Evolutionary conservation across 768 basidiomycete species (phyloP), one percentile per base, ranked within the genome.

Genomic region (Clavulina sp.): DNA sequence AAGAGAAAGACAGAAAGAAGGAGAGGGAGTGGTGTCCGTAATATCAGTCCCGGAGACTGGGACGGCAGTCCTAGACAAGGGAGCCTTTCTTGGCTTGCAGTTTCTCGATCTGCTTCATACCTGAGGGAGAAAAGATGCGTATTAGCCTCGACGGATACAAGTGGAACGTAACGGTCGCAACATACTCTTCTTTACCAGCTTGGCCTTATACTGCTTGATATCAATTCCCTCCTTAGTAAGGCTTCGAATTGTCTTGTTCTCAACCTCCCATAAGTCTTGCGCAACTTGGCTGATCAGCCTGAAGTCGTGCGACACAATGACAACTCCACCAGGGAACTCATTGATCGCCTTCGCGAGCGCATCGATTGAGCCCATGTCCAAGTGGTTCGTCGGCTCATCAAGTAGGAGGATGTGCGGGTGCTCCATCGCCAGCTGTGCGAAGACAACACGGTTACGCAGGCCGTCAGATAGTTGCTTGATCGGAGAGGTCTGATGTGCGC

Each of bases 271-370:
- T 5, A 99, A 79, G 65, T 97, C 93, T 63, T 97, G 86, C 34
- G 93, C 95, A 33, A 99, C 93, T 69, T 97, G 92, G 48, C 83
- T 84, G 66, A 97, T 96, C 57, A 97, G 78, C 60, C 85, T 85
- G 84, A 99, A 99, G 68, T 99, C 93, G 71, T 97, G 95, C 46
- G 92, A 96, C 57, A 99, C 95, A 64, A 99, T 97, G 59, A 97
- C 95, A 36, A 99, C 95, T 60, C 95, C 93, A 54, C 95, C 95
- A 62, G 86, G 83, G 64, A 87, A 99, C 62, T 85, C 86, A 66
- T 93, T 95, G 73, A 99, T 97, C 48, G 95, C 93, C 24, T 67
- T 65, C 4, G 95, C 95, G 46, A 99, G 77, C 1, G 95, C 93
- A 63, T 97, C 93, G 65, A 99, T 99, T 28, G 88, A 92, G 57